Evolutionary conservation across 2,329 filamentous ascomycete genomes (phyloP).

Genomic region (Lizonia empirigonia): DNA sequence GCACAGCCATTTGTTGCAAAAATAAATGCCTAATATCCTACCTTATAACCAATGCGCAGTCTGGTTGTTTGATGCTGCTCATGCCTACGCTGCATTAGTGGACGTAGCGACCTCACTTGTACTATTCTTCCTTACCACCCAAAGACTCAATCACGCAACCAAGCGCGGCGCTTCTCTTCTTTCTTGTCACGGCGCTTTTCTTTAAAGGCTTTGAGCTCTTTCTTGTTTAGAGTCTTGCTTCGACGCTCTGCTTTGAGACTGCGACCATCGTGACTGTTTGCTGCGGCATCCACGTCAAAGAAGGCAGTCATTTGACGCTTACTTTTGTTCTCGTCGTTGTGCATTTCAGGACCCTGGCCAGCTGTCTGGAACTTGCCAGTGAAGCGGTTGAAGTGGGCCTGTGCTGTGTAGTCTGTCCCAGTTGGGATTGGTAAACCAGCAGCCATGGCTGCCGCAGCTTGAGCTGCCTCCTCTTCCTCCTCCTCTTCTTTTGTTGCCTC

Average conservation of each 20-base stretch:
- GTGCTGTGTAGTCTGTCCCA: constrained; percentile 63
- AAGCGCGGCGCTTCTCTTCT: constrained; percentile 91
- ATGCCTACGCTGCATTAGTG: constrained; percentile 38
- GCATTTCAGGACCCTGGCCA: constrained; percentile 71
- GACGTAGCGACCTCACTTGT: constrained; percentile 25
- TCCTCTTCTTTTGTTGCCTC: constrained; percentile 51
- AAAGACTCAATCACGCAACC: constrained; percentile 75
- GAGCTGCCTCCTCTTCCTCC: constrained; percentile 34
- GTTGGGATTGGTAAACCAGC: constrained; percentile 27
- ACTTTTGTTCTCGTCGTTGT: constrained; percentile 87
- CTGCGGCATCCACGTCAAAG: constrained; percentile 94
- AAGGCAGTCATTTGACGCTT: constrained; percentile 88
- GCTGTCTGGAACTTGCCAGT: constrained; percentile 80
- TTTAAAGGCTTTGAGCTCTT: constrained; percentile 88
- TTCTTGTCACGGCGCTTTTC: constrained; percentile 88
- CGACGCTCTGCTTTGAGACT: constrained; percentile 91
- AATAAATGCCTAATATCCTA: constrained; percentile 15
- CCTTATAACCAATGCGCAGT: constrained; percentile 18
- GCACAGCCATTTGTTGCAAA: not conserved
- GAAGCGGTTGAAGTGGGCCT: constrained; percentile 87
- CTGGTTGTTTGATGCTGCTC: constrained; percentile 1
- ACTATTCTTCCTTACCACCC: constrained; percentile 39
- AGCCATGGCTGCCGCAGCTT: constrained; percentile 36
- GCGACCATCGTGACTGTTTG: constrained; percentile 85
- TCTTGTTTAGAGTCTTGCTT: constrained; percentile 80